Percentiles rank a stretch among this genome's conserved stretches.
Conservation (phyloP, 768 basidiomycete genomes). For the Pilatotrama ljubarskyi region DNA sequence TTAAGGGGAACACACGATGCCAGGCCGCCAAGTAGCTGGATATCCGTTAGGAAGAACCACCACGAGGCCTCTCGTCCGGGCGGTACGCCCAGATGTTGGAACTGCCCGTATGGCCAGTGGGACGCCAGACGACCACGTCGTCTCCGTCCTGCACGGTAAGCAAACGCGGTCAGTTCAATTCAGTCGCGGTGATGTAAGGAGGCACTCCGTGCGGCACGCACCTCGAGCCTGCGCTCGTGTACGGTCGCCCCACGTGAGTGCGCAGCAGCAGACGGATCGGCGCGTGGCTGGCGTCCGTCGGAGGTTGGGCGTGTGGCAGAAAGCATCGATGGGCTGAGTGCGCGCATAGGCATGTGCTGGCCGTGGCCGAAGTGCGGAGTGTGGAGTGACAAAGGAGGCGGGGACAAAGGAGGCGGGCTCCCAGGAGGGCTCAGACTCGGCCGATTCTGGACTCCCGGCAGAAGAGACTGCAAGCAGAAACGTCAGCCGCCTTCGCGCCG, state of each 20-base stretch:
- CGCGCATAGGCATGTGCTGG: not conserved
- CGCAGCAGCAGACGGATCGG: conserved; percentile 14
- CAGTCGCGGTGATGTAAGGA: conserved; percentile 11
- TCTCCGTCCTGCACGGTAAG: conserved; percentile 14
- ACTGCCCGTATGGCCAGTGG: not conserved
- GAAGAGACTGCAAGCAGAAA: conserved; percentile 3
- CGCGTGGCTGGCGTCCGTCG: conserved; percentile 9
- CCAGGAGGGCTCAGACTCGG: not conserved
- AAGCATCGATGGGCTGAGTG: conserved; percentile 8
- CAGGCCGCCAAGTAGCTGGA: not conserved
- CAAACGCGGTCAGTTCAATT: conserved; percentile 8
- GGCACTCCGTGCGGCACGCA: conserved; percentile 5
- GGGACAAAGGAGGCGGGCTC: not conserved
- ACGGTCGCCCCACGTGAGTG: conserved; percentile 14
- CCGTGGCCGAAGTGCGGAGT: not conserved
- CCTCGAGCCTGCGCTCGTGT: conserved; percentile 21
- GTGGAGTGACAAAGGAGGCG: not conserved
- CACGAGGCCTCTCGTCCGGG: conserved; percentile 22
- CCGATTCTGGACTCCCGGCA: conserved; percentile 1
- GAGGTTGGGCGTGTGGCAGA: conserved; percentile 15
- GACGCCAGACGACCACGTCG: conserved; percentile 20
- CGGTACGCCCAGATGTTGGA: conserved; percentile 20
- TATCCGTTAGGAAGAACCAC: conserved; percentile 11
- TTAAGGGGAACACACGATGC: not conserved
- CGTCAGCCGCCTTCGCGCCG: not conserved